Base-by-base conservation (phyloP, 1,139 yeast species). In the Suhomyces atakaporum region DNA sequence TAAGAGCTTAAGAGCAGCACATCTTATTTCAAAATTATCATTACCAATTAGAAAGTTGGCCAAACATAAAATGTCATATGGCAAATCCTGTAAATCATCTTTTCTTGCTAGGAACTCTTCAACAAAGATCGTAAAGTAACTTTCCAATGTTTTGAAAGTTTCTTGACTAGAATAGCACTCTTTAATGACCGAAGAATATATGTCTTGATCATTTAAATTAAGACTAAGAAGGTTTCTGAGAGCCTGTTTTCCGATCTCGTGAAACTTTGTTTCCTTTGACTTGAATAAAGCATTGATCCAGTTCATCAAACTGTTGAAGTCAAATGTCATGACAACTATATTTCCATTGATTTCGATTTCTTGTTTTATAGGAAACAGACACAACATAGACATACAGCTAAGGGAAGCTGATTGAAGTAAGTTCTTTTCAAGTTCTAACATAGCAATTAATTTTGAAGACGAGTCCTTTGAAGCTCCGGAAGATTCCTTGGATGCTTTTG, bases 311-410 rank as follows among this genome's bases (percentile, higher is more conserved):
- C 79, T 81, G 4, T 76, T 69, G 7, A 84, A 73, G 47, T 87
- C 92, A 60, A 89, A 87, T 0, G 90, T 79, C 51, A 83, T 66
- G 1, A 76, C 61, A 0, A 73, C 75, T 5, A 63, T 51, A 16
- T 60, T 59, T 13, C 71, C 73, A 8, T 74, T 66, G 12, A 72
- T 69, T 16, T 66, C 67, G 25, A 78, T 65, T 2, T 69, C 62
- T 38, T 78, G 78, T 14, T 73, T 70, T 8, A 84, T 76, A 5
- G 79, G 73, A 16, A 87, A 84, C 2, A 81, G 75, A 47, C 95
- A 83, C 19, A 92, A 63, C 0, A 83, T 72, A 0, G 96, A 86
- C 95, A 94, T 86, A 31, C 95, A 81, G 44, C 88, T 84, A 35
- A 88, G 67, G 0, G 95, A 76, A 1, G 95, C 75, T 23, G 74